A percentile compares a stretch with the other conserved stretches of the same genome.
Evolutionary conservation across 129 eudicot genomes (phyloP).

Genomic region (Tagetes patula): DNA sequence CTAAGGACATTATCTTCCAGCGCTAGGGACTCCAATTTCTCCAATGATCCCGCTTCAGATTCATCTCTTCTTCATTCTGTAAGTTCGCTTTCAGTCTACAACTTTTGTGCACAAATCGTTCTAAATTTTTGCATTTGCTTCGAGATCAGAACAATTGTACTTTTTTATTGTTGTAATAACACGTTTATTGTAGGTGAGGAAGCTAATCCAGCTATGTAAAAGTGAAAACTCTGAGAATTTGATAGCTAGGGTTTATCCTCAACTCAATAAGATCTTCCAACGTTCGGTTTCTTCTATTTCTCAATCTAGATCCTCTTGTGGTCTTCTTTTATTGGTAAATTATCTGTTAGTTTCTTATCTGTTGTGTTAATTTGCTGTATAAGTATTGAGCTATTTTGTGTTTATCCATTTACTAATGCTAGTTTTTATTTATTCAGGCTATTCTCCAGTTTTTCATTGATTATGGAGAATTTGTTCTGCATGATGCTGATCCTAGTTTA

Average conservation of each 20-base stretch:
- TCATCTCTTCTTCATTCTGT: constrained; percentile 76
- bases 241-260: constrained; percentile 91
- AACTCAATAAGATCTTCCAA: constrained; percentile 74
- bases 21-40: constrained; percentile 81
- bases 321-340: constrained; percentile 72
- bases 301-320: constrained; percentile 60
- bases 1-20: constrained; percentile 74
- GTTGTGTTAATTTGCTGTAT: not conserved
- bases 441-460: constrained; percentile 89
- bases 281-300: constrained; percentile 73
- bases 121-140: not conserved
- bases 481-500: constrained; percentile 94
- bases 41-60: constrained; percentile 77
- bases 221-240: constrained; percentile 69
- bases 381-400: constrained; percentile 1
- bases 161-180: not conserved
- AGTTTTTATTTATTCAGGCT: constrained; percentile 46
- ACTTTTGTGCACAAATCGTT: not conserved
- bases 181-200: constrained; percentile 55
- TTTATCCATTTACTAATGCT: not conserved
- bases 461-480: constrained; percentile 78
- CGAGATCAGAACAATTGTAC: not conserved
- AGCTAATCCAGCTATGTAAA: constrained; percentile 63
- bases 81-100: not conserved
- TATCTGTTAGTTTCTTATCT: not conserved